Percentiles rank a stretch among this genome's conserved stretches.
Conservation (phyloP, 2,329 filamentous ascomycete genomes). For the Ophiostoma piceae region DNA sequence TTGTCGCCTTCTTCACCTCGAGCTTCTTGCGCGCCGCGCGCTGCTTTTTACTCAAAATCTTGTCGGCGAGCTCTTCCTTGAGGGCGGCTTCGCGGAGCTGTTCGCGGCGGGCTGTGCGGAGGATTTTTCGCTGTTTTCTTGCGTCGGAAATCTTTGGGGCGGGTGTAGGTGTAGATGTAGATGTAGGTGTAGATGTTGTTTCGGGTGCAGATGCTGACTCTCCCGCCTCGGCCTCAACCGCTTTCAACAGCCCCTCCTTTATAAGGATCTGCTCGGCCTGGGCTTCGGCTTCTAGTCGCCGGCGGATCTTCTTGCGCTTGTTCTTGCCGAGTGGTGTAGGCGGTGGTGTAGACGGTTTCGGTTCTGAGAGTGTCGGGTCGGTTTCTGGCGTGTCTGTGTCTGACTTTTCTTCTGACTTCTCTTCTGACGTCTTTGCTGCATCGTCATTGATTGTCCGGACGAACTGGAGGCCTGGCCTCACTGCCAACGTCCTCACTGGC, state of each 20-base stretch:
- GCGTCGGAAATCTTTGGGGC: background rate
- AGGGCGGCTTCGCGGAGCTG: background rate
- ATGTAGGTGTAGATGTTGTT: background rate
- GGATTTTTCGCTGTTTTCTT: slow-evolving; percentile 2
- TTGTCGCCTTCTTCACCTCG: background rate
- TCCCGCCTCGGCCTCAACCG: background rate
- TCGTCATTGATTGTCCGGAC: background rate
- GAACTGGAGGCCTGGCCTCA: background rate
- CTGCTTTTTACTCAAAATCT: slow-evolving; percentile 1
- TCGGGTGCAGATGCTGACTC: background rate
- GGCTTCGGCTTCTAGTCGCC: slow-evolving; percentile 16
- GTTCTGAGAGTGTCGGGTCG: background rate
- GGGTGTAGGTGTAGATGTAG: background rate
- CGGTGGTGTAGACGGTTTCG: background rate
- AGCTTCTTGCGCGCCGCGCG: background rate
- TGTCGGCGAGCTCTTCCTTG: slow-evolving; percentile 10
- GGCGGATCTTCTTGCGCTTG: slow-evolving; percentile 22
- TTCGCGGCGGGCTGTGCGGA: background rate
- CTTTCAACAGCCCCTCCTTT: background rate
- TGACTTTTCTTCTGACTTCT: background rate
- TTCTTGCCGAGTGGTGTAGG: slow-evolving; percentile 24
- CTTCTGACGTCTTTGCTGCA: background rate
- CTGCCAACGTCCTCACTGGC: background rate
- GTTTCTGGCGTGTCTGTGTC: background rate
- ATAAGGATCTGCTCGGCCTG: slow-evolving; percentile 7